These are phyloP conservation scores for Nigrospora osmanthi DNA, from an alignment of 2,329 filamentous ascomycete genomes.

Conservation along the genomic window DNA sequence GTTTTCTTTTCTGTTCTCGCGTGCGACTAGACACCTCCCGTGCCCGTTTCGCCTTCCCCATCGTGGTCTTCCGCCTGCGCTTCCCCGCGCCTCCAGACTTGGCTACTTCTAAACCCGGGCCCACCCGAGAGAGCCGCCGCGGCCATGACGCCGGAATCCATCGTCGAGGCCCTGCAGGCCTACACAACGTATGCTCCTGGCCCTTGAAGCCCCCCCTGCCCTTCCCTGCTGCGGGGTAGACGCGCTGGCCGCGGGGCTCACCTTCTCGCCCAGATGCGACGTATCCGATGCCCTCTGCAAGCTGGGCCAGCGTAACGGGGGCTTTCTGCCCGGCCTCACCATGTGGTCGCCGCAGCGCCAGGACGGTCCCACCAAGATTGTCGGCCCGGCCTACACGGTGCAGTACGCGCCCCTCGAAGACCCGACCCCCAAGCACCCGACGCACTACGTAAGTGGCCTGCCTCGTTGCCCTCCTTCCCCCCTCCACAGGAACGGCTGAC, in stretches of 20 bases:
- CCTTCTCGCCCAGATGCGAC: constrained; percentile 28
- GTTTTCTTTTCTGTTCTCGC: too few relatives aligned
- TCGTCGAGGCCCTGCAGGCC: constrained; percentile 21
- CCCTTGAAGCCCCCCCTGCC: too few relatives aligned
- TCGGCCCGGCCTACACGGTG: constrained; percentile 48
- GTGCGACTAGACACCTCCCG: too few relatives aligned
- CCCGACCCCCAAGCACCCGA: constrained; percentile 32
- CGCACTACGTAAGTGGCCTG: constrained; percentile 34
- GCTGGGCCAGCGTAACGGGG: constrained; percentile 37
- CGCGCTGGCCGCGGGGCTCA: background rate
- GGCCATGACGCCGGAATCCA: constrained; percentile 13
- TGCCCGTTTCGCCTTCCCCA: too few relatives aligned
- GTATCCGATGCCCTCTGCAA: constrained; percentile 45
- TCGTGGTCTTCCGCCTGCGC: too few relatives aligned
- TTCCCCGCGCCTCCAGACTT: too few relatives aligned
- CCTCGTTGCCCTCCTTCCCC: background rate
- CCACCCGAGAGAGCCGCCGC: constrained; percentile 8
- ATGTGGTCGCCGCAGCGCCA: constrained; percentile 47
- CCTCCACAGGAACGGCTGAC: background rate
- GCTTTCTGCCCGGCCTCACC: constrained; percentile 44
- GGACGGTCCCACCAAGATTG: constrained; percentile 41
- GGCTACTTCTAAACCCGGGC: too few relatives aligned
- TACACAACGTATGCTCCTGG: constrained; percentile 20
- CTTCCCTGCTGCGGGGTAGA: background rate
- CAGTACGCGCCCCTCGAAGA: constrained; percentile 39